Percentiles rank a stretch among this genome's conserved stretches.
Evolutionary conservation across 768 basidiomycete species (phyloP).

Genomic region (Boletus pseudo-olivaceus): DNA sequence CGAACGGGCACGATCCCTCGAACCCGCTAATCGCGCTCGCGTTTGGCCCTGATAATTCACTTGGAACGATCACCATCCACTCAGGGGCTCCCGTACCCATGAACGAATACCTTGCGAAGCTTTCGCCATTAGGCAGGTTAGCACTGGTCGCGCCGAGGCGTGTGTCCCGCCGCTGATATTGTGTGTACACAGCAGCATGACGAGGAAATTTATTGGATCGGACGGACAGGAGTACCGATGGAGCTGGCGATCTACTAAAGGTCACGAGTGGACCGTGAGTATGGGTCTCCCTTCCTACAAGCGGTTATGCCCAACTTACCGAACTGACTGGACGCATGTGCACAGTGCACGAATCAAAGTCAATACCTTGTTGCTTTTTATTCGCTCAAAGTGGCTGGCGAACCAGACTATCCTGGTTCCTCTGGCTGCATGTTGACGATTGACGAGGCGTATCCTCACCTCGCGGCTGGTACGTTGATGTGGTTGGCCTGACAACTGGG

Average conservation of each 20-base stretch:
- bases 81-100: conserved; percentile 40
- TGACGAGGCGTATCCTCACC: conserved; percentile 54
- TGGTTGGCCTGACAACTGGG: conserved; percentile 4
- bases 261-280: conserved; percentile 67
- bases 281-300: background rate
- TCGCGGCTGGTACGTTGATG: conserved; percentile 49
- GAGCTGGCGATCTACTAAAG: conserved; percentile 44
- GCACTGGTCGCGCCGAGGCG: conserved; percentile 10
- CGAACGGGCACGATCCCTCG: conserved; percentile 23
- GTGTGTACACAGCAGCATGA: conserved; percentile 34
- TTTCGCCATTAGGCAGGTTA: conserved; percentile 41
- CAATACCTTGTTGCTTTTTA: conserved; percentile 59
- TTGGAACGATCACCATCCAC: conserved; percentile 51
- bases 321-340: background rate
- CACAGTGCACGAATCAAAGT: conserved; percentile 52
- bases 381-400: conserved; percentile 50
- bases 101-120: conserved; percentile 49
- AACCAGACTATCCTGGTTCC: conserved; percentile 50
- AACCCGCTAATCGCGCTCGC: conserved; percentile 47
- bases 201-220: conserved; percentile 53
- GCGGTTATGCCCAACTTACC: too few species aligned
- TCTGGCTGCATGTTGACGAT: conserved; percentile 63
- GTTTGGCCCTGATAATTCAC: conserved; percentile 46
- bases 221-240: conserved; percentile 63
- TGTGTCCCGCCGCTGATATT: conserved; percentile 1